Evolutionary conservation across 495 filamentous ascomycete species (phyloP).

Genomic region (Schizothecium vesticola): DNA sequence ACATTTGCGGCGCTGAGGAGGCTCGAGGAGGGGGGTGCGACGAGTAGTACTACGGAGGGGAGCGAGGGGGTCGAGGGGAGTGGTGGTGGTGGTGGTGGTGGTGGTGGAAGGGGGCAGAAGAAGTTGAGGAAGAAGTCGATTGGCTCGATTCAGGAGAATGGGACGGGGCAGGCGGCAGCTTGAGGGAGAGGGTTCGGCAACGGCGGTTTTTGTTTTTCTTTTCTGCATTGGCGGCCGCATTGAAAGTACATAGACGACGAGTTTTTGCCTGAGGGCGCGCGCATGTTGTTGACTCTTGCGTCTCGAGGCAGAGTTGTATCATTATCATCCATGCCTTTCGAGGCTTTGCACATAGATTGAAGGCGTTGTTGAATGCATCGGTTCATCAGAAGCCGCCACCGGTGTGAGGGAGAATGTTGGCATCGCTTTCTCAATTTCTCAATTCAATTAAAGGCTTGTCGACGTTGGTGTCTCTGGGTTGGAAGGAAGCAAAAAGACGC

Average conservation of each 20-base stretch:
- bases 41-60: neutral
- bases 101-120: neutral
- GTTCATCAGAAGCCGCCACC: neutral
- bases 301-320: neutral
- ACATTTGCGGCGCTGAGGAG: slow-evolving; percentile 33
- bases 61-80: neutral
- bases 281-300: neutral
- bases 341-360: neutral
- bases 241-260: neutral
- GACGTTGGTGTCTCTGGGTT: neutral
- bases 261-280: neutral
- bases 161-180: neutral
- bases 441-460: neutral
- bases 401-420: neutral
- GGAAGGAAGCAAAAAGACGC: no score
- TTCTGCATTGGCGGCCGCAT: neutral
- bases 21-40: slow-evolving; percentile 3
- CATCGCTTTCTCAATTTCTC: neutral
- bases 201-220: neutral
- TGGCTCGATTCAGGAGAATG: slow-evolving; percentile 4
- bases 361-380: neutral
- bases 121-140: slow-evolving; percentile 19
- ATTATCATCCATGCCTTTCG: neutral
- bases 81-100: slow-evolving; percentile 10
- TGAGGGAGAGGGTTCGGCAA: neutral